Evolutionary conservation across 2,329 filamentous ascomycete species (phyloP), one percentile per base, ranked within the genome.

Genomic region (Fusarium transvaalense): DNA sequence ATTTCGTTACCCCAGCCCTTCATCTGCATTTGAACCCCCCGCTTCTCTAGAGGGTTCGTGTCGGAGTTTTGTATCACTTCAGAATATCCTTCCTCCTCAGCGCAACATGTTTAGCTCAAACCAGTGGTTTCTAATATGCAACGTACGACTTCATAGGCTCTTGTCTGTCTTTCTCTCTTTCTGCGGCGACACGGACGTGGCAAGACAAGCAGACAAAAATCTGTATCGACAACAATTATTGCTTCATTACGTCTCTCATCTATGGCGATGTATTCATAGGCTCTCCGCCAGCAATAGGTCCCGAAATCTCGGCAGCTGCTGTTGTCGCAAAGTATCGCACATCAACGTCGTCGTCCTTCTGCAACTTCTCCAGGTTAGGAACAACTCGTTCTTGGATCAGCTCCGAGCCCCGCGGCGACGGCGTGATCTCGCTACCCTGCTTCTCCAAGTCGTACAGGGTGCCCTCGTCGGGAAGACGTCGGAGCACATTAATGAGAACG

Each of bases 281-380:
- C 73, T 89, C 86, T 61, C 85, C 85, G 59, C 82, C 81, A 56
- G 78, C 76, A 71, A 78, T 76, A 55, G 77, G 72, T 43, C 83
- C 84, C 48, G 82, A 81, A 59, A 86, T 85, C 52, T 81, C 82
- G 79, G 87, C 89, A 64, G 91, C 91, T 48, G 96, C 95, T 69
- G 93, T 97, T 66, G 94, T 97, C 69, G 96, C 96, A 82, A 97
- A 99, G 85, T 95, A 99, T 80, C 96, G 90, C 76, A 99, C 96
- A 82, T 99, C 96, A 73, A 98, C 95, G 82, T 99, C 96, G 71
- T 97, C 93, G 78, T 99, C 96, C 82, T 95, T 92, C 84, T 97
- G 94, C 76, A 99, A 86, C 85, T 97, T 97, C 84, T 95, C 92
- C 74, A 99, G 83, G 78, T 93, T 95, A 27, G 95, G 94, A 76